Base-by-base conservation (phyloP, 2,329 filamentous ascomycete genomes). In the Ophiognomonia clavigignenti-juglandacearum region DNA sequence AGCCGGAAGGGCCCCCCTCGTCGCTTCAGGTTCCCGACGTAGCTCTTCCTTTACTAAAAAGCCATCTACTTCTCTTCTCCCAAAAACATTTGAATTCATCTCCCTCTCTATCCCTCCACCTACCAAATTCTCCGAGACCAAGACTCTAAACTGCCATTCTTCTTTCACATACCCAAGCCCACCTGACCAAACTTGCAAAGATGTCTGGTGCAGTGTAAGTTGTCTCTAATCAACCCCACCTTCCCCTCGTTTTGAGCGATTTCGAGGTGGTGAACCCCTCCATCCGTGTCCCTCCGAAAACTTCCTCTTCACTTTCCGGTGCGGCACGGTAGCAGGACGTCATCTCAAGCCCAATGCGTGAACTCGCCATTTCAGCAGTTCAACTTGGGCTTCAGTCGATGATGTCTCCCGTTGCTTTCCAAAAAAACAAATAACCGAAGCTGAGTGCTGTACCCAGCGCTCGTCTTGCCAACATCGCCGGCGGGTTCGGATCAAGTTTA, bases 401-500 rank as follows among this genome's bases (percentile, higher is more conserved):
- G 13, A 20, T 22, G 22, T 43, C 45, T 29, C 40, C 31, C 36
- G 13, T 45, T 58, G 42, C 51, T 50, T 48, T 41, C 42, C 37
- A 22, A 10, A 9, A 10, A 26, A 31, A 43, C 14, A 47, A 39
- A 18, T 56, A 62, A 58, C 56, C 49, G 54, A 50, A 53, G 51
- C 59, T 61, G 61, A 63, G 66, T 67, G 52, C 57, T 54, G 44
- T 51, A 61, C 69, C 61, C 74, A 88, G 84, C 75, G 83, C 83
- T 71, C 85, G 85, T 72, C 78, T 88, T 63, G 82, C 83, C 68
- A 83, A 78, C 73, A 78, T 82, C 73, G 77, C 86, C 70, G 82
- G 83, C 70, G 79, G 76, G 68, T 72, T 74, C 72, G 73, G 65
- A 61, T 58, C 63, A 62, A 59, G 60, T 55, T 62, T 63, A 41